Evolutionary conservation across 2,329 filamentous ascomycete species (phyloP).

Genomic region (Diaporthe amygdali): DNA sequence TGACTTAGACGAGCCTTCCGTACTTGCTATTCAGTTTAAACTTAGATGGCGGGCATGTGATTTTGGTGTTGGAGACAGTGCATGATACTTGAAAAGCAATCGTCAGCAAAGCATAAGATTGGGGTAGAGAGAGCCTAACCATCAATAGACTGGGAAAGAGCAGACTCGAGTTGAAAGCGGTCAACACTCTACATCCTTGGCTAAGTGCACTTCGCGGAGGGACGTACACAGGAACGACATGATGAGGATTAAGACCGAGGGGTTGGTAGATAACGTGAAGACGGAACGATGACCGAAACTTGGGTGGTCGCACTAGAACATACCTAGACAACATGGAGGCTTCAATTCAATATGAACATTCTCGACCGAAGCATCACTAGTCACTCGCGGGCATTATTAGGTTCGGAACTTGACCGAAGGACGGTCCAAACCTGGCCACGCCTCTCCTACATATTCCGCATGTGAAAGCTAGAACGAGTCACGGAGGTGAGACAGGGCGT

Average conservation of each 20-base stretch:
- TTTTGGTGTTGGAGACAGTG: not conserved
- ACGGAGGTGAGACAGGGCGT: not conserved
- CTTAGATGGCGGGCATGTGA: not conserved
- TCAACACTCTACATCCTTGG: not conserved
- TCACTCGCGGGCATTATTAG: not conserved
- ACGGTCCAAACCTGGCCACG: not conserved
- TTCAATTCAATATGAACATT: not conserved
- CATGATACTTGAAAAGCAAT: not conserved
- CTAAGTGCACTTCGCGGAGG: not conserved
- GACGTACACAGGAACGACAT: not conserved
- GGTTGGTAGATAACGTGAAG: not conserved
- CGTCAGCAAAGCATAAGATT: not conserved
- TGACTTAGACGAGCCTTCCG: conserved; percentile 33
- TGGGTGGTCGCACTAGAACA: not conserved
- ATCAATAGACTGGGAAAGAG: not conserved
- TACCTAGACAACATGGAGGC: not conserved
- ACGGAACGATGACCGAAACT: not conserved
- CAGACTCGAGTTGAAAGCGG: not conserved
- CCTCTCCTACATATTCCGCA: conserved; percentile 21
- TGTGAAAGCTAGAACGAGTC: conserved; percentile 20
- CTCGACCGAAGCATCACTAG: not conserved
- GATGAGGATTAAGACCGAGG: not conserved
- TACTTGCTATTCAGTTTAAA: not conserved
- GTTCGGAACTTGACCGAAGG: conserved; percentile 25
- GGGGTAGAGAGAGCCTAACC: not conserved